Evolutionary conservation across 768 basidiomycete genomes (phyloP), one percentile per base, ranked within the genome.

Genomic region (Saitozyma sp.): DNA sequence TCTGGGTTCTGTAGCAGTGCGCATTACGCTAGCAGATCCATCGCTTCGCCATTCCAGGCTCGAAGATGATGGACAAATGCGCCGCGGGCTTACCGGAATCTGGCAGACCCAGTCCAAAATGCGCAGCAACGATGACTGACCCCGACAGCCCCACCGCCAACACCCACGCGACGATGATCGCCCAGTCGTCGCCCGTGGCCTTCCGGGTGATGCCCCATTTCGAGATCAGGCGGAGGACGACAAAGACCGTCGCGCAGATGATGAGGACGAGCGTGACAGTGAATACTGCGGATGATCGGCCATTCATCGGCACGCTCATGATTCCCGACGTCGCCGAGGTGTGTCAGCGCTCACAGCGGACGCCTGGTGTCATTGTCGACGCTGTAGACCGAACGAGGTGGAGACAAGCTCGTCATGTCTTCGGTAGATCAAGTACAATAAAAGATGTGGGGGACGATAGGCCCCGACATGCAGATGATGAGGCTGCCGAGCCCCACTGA

Each of bases 121-220:
- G 54, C 0, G 76, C 68, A 8, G 61, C 73, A 14, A 62, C 53
- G 59, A 76, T 62, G 52, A 69, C 56, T 20, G 61, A 62, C 58
- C 56, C 61, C 38, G 66, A 67, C n/a, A 66, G 45, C 6, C 62
- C 69, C 0, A 67, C 50, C 9, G 65, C 60, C 57, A 74, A 77
- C 52, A 76, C 70, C 75, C 77, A 78, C 14, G 71, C 73, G 3
- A 78, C 17, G 9, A 75, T 59, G 0, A 70, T 63, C 8, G 75
- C 50, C 10, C 49, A 67, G 59, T 78, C 77, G 56, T 75, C 77
- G 52, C 58, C 54, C 13, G 58, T 72, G 45, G 61, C 42, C 2
- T 65, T 70, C 58, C 62, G 62, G 16, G 65, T 61, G 3, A 76
- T 60, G 50, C 65, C 60, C 41, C 68, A 63, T 63, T 74, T 76